Evolutionary conservation across 139 green algal genomes (phyloP), one percentile per base, ranked within the genome.

Genomic region (Picochlorum sp.): DNA sequence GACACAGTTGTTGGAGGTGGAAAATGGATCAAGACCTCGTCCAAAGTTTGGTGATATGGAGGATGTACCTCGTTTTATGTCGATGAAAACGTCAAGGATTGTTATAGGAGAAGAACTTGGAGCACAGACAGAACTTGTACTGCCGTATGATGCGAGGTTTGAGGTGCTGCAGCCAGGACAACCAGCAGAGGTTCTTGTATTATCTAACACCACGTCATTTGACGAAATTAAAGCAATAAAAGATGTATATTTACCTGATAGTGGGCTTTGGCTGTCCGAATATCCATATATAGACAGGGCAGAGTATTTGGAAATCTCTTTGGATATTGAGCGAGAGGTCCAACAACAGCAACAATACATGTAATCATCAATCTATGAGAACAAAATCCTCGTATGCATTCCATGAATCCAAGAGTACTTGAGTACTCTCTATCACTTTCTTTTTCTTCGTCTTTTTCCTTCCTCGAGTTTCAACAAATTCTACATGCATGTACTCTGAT

Each of bases 161-260:
- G 68, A 85, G 14, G 66, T 80, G 32, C 68, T 82, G 15, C 58
- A 81, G 16, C 23, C 50, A 4, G 83, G 85, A 0, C 83, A 92
- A 49, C 47, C 74, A 6, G 79, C 78, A 26, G 87, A 94, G 71
- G 66, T 92, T 49, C 50, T 94, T 62, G 80, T 92, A 69, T 73
- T 92, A 20, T 72, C 76, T 21, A 51, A 61, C 11, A 74, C 83
- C 49, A 58, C 71, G 8, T 49, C 16, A 4, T 93, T 93, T 56
- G 57, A 58, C 8, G 49, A 32, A 1, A 90, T 92, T 70, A 90
- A 93, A 81, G 87, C 88, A 4, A 76, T 95, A 26, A 85, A 88
- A 34, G 87, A 95, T 68, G 74, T 87, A 16, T 95, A 95, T 61
- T 58, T 91, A n/a, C 87, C 86, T 3, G 73, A 80, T 59, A 69